A percentile compares a stretch with the other conserved stretches of the same genome.
Evolutionary conservation across 139 green algal species (phyloP).

Genomic region (Coccomyxa sp.): DNA sequence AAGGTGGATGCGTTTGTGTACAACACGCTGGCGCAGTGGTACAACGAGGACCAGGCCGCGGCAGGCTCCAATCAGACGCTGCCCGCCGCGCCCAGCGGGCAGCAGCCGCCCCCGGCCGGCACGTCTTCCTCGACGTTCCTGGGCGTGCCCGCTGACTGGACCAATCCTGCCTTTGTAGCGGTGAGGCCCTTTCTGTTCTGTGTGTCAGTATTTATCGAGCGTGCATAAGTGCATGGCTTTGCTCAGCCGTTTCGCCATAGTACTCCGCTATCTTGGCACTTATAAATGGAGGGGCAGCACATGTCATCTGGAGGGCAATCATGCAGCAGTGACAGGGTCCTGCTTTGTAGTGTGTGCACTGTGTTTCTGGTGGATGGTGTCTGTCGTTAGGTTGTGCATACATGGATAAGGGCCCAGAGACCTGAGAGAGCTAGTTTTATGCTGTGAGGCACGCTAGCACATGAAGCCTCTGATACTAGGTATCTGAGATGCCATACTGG

Average conservation of each 20-base stretch:
- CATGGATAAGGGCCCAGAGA: no score
- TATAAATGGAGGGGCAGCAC: not conserved
- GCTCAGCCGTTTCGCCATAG: not conserved
- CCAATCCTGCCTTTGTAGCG: not conserved
- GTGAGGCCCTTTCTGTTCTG: not conserved
- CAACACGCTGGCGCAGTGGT: constrained; percentile 25
- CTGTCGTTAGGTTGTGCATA: no score
- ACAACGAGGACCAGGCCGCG: constrained; percentile 22
- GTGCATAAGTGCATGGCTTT: not conserved
- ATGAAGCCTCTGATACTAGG: no score
- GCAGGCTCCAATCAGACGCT: not conserved
- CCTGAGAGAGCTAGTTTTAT: no score
- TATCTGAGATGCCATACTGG: not conserved
- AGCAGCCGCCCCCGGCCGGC: not conserved
- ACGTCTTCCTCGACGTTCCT: not conserved
- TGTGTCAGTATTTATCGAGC: not conserved
- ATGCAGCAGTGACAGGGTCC: no score
- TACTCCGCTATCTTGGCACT: not conserved
- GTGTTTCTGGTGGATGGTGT: no score
- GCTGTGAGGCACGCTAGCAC: no score
- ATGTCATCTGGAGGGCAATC: not conserved
- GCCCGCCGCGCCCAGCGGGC: constrained; percentile 1
- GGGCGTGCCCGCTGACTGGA: not conserved
- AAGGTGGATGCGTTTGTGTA: constrained; percentile 28
- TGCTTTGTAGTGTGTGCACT: not conserved